phyloP scores from a whole-genome alignment of 169 alveolate species.

The Plasmodium inui region DNA sequence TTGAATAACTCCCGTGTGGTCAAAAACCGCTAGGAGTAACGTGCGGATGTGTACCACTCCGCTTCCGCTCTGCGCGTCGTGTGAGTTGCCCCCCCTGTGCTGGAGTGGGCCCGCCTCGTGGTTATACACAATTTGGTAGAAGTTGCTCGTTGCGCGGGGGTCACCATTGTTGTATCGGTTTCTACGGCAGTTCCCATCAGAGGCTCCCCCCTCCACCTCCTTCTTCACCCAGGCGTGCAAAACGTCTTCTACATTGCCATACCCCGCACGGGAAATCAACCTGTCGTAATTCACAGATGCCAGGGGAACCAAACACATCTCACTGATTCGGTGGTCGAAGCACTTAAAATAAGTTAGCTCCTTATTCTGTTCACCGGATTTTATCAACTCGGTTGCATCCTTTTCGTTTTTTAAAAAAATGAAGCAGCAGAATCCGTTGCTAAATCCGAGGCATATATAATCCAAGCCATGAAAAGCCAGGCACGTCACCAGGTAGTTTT shows the following conservation, averaged over 20 bases:
- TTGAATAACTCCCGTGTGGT: constrained; percentile 49
- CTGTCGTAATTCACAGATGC: not conserved
- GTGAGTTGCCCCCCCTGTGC: not conserved
- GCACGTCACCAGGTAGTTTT: constrained; percentile 50
- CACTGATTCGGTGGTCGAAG: constrained; percentile 69
- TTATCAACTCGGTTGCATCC: not conserved
- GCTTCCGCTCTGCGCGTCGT: not conserved
- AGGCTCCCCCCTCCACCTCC: not conserved
- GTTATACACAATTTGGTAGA: constrained; percentile 34
- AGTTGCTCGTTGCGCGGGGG: not conserved
- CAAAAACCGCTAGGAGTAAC: constrained; percentile 17
- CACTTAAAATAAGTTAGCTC: constrained; percentile 34
- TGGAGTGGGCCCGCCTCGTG: not conserved
- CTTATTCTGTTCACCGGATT: not conserved
- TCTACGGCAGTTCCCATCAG: not conserved
- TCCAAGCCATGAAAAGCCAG: constrained; percentile 33
- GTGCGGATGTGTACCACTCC: not conserved
- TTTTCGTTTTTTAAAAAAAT: constrained; percentile 19
- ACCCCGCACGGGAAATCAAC: not conserved
- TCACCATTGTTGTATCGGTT: not conserved
- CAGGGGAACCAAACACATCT: constrained; percentile 48
- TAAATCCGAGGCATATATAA: constrained; percentile 58
- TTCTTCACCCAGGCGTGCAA: constrained; percentile 22
- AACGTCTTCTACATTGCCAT: not conserved
- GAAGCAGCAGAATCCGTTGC: constrained; percentile 64